Evolutionary conservation across 371 early-diverging fungal genomes (phyloP).

Genomic region (Quaeritorhiza haematococci): DNA sequence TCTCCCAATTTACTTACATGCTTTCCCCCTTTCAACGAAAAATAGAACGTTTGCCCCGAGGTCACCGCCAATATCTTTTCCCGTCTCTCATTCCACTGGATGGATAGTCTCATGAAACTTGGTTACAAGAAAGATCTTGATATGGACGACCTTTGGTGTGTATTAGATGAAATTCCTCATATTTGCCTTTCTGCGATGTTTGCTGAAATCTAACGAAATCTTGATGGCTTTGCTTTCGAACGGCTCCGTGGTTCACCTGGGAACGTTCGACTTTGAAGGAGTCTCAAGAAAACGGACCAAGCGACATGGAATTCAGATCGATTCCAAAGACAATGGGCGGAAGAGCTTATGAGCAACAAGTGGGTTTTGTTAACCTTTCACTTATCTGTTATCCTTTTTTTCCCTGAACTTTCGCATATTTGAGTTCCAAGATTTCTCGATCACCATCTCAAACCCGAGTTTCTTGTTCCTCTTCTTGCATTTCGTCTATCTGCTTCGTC

Average conservation of each 20-base stretch:
- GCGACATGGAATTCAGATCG: conserved; percentile 55
- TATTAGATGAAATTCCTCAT: too few relatives aligned
- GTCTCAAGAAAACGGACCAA: conserved; percentile 47
- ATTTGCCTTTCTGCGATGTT: too few relatives aligned
- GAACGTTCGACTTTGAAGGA: too few relatives aligned
- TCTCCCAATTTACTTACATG: neutral
- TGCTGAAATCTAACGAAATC: too few relatives aligned
- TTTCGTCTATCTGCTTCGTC: too few relatives aligned
- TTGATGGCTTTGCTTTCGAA: too few relatives aligned
- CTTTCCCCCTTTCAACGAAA: conserved; percentile 5
- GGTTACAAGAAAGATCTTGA: conserved; percentile 73
- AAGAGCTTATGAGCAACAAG: conserved; percentile 13
- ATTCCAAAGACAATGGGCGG: conserved; percentile 68
- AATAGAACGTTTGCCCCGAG: conserved; percentile 54
- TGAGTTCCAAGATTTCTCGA: too few relatives aligned
- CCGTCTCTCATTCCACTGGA: conserved; percentile 82
- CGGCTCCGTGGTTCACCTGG: too few relatives aligned
- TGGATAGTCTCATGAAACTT: conserved; percentile 78
- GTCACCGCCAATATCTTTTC: conserved; percentile 81
- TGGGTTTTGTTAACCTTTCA: neutral
- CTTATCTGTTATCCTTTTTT: neutral
- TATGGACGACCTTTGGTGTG: conserved; percentile 77
- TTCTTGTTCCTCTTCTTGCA: too few relatives aligned
- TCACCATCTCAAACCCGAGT: neutral
- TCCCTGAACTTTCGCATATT: too few relatives aligned